phyloP scores from a whole-genome alignment of 1,284 basidiomycete species.

The Sporisorium graminicola region DNA sequence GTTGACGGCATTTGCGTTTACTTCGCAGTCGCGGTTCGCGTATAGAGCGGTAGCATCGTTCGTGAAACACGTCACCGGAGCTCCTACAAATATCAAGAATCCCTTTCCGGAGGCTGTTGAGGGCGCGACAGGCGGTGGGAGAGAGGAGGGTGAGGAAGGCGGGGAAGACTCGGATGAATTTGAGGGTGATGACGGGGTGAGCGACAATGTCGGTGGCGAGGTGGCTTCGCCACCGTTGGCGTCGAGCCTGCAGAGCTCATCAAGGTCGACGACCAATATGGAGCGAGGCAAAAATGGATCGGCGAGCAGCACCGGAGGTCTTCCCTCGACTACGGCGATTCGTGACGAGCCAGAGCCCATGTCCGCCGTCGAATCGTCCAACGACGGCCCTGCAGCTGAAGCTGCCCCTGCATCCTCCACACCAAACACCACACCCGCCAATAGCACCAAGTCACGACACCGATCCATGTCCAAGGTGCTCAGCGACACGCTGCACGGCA shows the following conservation, averaged over 20 bases:
- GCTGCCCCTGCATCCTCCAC: not conserved
- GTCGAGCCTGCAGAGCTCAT: slow-evolving; percentile 17
- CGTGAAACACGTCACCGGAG: slow-evolving; percentile 68
- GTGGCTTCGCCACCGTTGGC: slow-evolving; percentile 26
- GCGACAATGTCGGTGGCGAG: slow-evolving; percentile 39
- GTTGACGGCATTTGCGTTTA: slow-evolving; percentile 71
- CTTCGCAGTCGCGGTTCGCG: slow-evolving; percentile 70
- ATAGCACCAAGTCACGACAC: slow-evolving; percentile 9
- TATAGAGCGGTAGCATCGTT: slow-evolving; percentile 70
- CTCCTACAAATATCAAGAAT: slow-evolving; percentile 56
- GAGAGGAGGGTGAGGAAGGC: slow-evolving; percentile 9
- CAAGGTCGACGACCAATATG: slow-evolving; percentile 2
- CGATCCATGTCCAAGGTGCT: slow-evolving; percentile 36
- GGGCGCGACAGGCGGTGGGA: slow-evolving; percentile 13
- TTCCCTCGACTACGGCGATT: not conserved
- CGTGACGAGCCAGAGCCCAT: slow-evolving; percentile 26
- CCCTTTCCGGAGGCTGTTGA: slow-evolving; percentile 51
- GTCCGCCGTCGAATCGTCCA: slow-evolving; percentile 13
- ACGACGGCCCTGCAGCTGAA: not conserved
- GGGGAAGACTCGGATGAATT: not conserved
- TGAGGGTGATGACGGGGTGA: slow-evolving; percentile 13
- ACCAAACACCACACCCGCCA: not conserved
- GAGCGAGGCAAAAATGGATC: not conserved
- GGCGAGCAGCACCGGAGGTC: not conserved
- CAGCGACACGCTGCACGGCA: slow-evolving; percentile 27